Evolutionary conservation across 768 basidiomycete genomes (phyloP).

Genomic region (Lenzites betulinus): DNA sequence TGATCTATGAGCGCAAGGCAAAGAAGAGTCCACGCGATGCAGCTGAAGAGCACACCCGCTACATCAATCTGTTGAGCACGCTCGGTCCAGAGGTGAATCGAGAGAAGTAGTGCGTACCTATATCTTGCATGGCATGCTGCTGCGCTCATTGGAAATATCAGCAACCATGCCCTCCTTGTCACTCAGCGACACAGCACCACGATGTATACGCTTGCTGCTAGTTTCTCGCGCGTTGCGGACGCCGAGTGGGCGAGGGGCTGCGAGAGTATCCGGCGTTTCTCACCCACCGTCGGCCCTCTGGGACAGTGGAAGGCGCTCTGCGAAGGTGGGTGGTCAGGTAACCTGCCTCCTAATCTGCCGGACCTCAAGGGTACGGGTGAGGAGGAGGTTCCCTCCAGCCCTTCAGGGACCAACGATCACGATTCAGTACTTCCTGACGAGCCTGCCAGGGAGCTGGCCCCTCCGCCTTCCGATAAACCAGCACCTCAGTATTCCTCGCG

Average conservation of each 20-base stretch:
- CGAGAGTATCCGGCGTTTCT: constrained; percentile 68
- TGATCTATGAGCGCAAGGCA: constrained; percentile 75
- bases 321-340: constrained; percentile 72
- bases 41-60: constrained; percentile 74
- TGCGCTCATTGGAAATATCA: constrained; percentile 28
- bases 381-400: constrained; percentile 1
- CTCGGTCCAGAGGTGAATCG: constrained; percentile 79
- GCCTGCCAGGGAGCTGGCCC: background rate
- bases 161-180: constrained; percentile 66
- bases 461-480: constrained; percentile 8
- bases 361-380: constrained; percentile 27
- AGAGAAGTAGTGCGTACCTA: constrained; percentile 67
- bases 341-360: constrained; percentile 47
- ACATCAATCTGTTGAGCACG: constrained; percentile 70
- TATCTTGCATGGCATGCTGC: background rate
- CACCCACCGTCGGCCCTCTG: constrained; percentile 67
- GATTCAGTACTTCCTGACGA: background rate
- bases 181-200: constrained; percentile 61
- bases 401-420: constrained; percentile 4
- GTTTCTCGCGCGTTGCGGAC: constrained; percentile 71
- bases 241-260: constrained; percentile 75
- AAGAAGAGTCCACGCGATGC: constrained; percentile 71
- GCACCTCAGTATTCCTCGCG: constrained; percentile 24
- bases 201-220: constrained; percentile 63
- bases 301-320: constrained; percentile 74